Percentiles rank a stretch among this genome's conserved stretches.
Conservation (phyloP, 2,329 filamentous ascomycete genomes). For the Xylariaceae sp. region DNA sequence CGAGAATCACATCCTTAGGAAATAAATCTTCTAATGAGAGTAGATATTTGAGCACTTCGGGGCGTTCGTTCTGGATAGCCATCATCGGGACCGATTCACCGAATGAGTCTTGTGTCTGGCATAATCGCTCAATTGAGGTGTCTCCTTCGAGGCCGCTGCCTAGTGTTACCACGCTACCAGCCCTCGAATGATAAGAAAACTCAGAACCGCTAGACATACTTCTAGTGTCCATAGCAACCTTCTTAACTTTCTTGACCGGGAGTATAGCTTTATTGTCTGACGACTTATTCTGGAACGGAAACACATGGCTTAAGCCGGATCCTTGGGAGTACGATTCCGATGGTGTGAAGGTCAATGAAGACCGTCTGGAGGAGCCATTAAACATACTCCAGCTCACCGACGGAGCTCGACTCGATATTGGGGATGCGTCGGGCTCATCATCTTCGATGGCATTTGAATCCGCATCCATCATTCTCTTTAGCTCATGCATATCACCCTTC, state of each 20-base stretch:
- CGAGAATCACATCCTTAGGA: constrained; percentile 70
- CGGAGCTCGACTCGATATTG: constrained; percentile 50
- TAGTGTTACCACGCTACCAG: constrained; percentile 77
- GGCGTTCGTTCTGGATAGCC: constrained; percentile 75
- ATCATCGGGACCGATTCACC: constrained; percentile 92
- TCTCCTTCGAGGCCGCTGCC: constrained; percentile 81
- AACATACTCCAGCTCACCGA: constrained; percentile 56
- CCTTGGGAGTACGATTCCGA: constrained; percentile 61
- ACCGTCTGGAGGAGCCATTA: constrained; percentile 51
- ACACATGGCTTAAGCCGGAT: constrained; percentile 78
- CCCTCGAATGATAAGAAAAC: constrained; percentile 80
- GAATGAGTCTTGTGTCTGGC: constrained; percentile 70
- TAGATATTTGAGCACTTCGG: constrained; percentile 78
- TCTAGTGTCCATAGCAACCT: constrained; percentile 86
- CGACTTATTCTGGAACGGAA: constrained; percentile 78
- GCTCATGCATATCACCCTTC: constrained; percentile 74
- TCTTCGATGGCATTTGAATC: constrained; percentile 55
- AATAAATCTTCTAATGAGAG: constrained; percentile 80
- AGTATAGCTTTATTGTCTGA: constrained; percentile 44
- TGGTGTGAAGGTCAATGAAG: constrained; percentile 49
- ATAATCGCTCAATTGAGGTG: constrained; percentile 78
- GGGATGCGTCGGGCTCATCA: constrained; percentile 45
- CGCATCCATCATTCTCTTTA: constrained; percentile 82
- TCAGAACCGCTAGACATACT: constrained; percentile 88
- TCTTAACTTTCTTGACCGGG: constrained; percentile 67